Conservation (phyloP, 164 flowering plant genomes). For the Brasenia schreberi region DNA sequence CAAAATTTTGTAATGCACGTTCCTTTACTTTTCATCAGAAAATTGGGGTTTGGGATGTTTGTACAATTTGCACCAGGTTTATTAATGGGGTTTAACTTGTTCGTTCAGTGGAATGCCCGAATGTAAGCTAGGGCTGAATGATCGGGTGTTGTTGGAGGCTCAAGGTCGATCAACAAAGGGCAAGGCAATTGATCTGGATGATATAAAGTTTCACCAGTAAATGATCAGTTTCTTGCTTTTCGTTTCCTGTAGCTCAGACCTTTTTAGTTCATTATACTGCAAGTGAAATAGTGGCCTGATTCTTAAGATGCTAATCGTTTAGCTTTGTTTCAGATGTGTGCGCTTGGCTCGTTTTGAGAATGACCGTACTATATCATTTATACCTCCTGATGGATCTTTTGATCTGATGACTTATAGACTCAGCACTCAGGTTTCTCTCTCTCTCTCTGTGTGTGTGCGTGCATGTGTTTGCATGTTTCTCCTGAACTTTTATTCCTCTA, state of each 20-base stretch:
- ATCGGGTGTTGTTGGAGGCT: slow-evolving; percentile 88
- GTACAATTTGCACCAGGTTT: no score
- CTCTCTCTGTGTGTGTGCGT: no score
- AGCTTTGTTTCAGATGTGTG: slow-evolving; percentile 57
- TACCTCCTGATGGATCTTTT: slow-evolving; percentile 98
- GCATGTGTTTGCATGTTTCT: neutral
- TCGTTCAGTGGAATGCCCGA: slow-evolving; percentile 95
- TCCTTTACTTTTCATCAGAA: no score
- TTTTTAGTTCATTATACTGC: neutral
- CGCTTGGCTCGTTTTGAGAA: slow-evolving; percentile 97
- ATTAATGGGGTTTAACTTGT: neutral
- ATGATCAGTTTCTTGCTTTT: slow-evolving; percentile 1
- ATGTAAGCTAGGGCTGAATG: slow-evolving; percentile 96
- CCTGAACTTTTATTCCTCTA: slow-evolving; percentile 11
- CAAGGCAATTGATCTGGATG: slow-evolving; percentile 96
- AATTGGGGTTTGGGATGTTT: no score
- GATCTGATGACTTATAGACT: slow-evolving; percentile 97
- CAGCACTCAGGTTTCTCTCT: slow-evolving; percentile 62
- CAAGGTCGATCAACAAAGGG: slow-evolving; percentile 94
- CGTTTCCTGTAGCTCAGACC: neutral
- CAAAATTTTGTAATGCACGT: no score
- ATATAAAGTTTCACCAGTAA: slow-evolving; percentile 96
- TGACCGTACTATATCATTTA: slow-evolving; percentile 92
- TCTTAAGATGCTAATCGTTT: neutral
- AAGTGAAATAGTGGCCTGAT: neutral